Evolutionary conservation across 495 filamentous ascomycete species (phyloP), one percentile per base, ranked within the genome.

Genomic region (Glutinoglossum americanum): DNA sequence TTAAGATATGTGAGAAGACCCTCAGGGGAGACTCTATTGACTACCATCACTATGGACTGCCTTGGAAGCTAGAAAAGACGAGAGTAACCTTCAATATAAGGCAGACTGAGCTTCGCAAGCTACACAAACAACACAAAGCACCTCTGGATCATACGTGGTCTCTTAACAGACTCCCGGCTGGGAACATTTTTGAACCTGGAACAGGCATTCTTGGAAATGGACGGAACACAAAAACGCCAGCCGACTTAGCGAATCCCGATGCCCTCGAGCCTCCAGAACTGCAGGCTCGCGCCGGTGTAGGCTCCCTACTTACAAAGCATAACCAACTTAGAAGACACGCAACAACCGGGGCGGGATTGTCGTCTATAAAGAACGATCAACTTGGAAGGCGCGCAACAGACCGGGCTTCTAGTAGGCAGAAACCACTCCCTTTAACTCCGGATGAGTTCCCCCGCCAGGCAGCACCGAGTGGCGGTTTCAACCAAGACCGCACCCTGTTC

Each of bases 381-480:
- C 41, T 21, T 3, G 10, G 41, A 10, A 45, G n/a, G 19, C 4
- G 3, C n/a, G 17, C 41, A 45, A 45, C 41, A 45, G 10, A 2
- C 21, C 41, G 41, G 17, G 41, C 19, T n/a, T 4, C 2, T n/a
- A 5, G 21, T 45, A 3, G 3, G n/a, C n/a, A 3, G 13, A 21
- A 21, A 21, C n/a, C 41, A 45, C 19, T 45, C n/a, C 19, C 41
- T 23, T 3, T 3, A 10, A 13, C n/a, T 21, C 41, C 37, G n/a
- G n/a, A n/a, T n/a, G n/a, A n/a, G 8, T 94, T 93, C 65, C 81
- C 89, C 53, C 80, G 89, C 30, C 81, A 89, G 62, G 71, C 78
- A 6, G 76, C 82, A 25, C 68, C 60, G 62, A 82, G 69, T 62
- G 74, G 69, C 21, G 76, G 77, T 57, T 78, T 76, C 72, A 73